Conservation (phyloP, 371 early-diverging fungal species). For the Sporodiniella umbellata region DNA sequence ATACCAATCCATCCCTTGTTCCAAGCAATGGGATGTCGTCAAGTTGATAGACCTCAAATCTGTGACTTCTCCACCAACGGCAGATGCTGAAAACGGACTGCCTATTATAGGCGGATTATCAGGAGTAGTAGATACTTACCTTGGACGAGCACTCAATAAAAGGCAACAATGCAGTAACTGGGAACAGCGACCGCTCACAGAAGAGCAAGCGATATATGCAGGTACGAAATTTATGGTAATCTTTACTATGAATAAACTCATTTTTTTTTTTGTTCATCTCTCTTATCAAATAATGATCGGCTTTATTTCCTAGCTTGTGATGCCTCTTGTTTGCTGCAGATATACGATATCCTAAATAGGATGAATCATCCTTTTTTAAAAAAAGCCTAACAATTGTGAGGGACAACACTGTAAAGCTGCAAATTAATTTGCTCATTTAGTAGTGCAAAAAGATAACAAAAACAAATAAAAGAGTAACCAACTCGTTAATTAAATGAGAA, state of each 20-base stretch:
- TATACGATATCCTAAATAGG: constrained; percentile 19
- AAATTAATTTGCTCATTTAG: not conserved
- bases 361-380: constrained; percentile 30
- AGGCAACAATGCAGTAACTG: constrained; percentile 50
- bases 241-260: not conserved
- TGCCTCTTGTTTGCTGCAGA: constrained; percentile 31
- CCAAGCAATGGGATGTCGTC: constrained; percentile 16
- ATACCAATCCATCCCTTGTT: constrained; percentile 29
- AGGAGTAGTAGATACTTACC: constrained; percentile 28
- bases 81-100: constrained; percentile 3
- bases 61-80: not conserved
- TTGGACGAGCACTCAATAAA: constrained; percentile 34
- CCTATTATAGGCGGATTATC: constrained; percentile 29
- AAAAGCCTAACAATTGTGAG: not conserved
- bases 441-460: not conserved
- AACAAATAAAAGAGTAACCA: not conserved
- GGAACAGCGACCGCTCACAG: constrained; percentile 42
- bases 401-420: not conserved
- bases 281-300: too few relatives aligned
- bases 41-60: constrained; percentile 33
- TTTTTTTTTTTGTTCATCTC: not conserved
- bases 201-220: constrained; percentile 37
- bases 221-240: constrained; percentile 6
- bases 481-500: not conserved
- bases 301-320: constrained; percentile 24